phyloP scores from a whole-genome alignment of 2,329 filamentous ascomycete genomes.

The Botrytis hyacinthi region DNA sequence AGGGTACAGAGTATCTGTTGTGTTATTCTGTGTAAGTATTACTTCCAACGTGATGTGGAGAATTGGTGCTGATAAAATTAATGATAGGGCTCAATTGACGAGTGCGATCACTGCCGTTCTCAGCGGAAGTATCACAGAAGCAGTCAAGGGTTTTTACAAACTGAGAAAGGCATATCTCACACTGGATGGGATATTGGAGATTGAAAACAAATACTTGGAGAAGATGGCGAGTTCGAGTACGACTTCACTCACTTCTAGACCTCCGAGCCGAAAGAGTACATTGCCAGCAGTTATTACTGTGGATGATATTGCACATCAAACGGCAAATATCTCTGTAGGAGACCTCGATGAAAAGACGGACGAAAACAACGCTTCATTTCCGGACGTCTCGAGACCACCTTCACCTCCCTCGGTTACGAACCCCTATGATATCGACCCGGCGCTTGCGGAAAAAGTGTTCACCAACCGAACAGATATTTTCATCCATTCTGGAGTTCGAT shows the following conservation, averaged over 20 bases:
- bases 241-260: conserved; percentile 23
- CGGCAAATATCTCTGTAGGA: neutral
- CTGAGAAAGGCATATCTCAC: conserved; percentile 84
- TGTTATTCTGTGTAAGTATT: conserved; percentile 60
- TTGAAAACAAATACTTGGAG: conserved; percentile 60
- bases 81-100: conserved; percentile 74
- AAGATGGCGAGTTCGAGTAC: conserved; percentile 30
- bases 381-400: conserved; percentile 10
- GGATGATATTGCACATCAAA: conserved; percentile 12
- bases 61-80: conserved; percentile 4
- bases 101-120: conserved; percentile 82
- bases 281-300: neutral
- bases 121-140: conserved; percentile 90
- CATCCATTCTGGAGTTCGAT: conserved; percentile 81
- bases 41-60: conserved; percentile 8
- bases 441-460: conserved; percentile 59
- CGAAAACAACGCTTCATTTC: neutral
- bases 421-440: conserved; percentile 33
- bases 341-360: conserved; percentile 4
- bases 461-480: conserved; percentile 79
- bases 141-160: conserved; percentile 88
- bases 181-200: conserved; percentile 73
- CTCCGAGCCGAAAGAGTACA: neutral
- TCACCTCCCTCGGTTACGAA: conserved; percentile 22
- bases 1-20: conserved; percentile 83